Percentiles rank a stretch among this genome's conserved stretches.
Conservation (phyloP, 495 filamentous ascomycete genomes). For the Diplogelasinospora grovesii region DNA sequence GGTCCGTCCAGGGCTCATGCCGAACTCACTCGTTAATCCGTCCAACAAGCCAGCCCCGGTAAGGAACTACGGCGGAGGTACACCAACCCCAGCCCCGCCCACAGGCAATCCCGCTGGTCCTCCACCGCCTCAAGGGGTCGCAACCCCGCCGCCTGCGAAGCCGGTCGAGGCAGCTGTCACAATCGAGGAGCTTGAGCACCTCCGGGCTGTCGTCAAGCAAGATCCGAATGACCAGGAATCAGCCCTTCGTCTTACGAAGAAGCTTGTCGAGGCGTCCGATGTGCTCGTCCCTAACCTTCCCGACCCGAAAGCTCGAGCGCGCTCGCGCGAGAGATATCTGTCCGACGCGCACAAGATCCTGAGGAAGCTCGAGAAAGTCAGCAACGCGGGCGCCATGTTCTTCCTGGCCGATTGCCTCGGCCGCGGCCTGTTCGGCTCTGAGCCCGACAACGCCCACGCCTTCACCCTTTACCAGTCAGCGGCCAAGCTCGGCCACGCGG, state of each 20-base stretch:
- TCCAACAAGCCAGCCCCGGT: slow-evolving; percentile 60
- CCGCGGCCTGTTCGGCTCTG: slow-evolving; percentile 55
- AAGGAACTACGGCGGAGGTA: slow-evolving; percentile 57
- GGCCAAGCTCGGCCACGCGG: slow-evolving; percentile 78
- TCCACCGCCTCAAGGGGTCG: slow-evolving; percentile 3
- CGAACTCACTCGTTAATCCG: slow-evolving; percentile 45
- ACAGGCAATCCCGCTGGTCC: background rate
- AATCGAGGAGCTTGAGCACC: slow-evolving; percentile 62
- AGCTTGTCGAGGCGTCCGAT: slow-evolving; percentile 75
- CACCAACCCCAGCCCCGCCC: slow-evolving; percentile 8
- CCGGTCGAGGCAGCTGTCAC: slow-evolving; percentile 58
- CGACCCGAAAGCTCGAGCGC: slow-evolving; percentile 67
- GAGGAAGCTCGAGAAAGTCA: slow-evolving; percentile 67
- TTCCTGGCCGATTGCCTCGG: slow-evolving; percentile 88
- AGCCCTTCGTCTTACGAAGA: slow-evolving; percentile 72
- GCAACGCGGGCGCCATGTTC: slow-evolving; percentile 81
- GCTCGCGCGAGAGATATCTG: slow-evolving; percentile 75
- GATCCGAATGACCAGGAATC: slow-evolving; percentile 66
- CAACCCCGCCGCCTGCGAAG: slow-evolving; percentile 12
- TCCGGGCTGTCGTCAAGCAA: slow-evolving; percentile 58
- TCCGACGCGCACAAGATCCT: slow-evolving; percentile 83
- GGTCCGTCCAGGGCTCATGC: slow-evolving; percentile 67
- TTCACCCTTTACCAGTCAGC: slow-evolving; percentile 90
- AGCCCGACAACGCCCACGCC: slow-evolving; percentile 79
- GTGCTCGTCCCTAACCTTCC: slow-evolving; percentile 66